These are phyloP conservation scores for Didymella glomerata DNA, from an alignment of 2,329 filamentous ascomycete species.

Conservation along the genomic window DNA sequence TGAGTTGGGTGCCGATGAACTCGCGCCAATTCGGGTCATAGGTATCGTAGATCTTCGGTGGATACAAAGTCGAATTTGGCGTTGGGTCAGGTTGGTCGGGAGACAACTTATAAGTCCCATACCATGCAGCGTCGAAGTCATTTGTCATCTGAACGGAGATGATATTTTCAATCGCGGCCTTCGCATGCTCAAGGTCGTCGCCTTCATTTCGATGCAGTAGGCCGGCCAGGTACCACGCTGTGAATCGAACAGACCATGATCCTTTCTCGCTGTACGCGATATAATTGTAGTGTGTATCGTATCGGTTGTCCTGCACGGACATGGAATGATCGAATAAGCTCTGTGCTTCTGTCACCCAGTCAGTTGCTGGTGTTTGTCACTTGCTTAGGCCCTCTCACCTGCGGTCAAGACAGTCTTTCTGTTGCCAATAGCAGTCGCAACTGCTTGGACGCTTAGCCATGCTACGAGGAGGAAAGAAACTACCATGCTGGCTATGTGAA, in stretches of 20 bases:
- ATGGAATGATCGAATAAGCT: conserved; percentile 30
- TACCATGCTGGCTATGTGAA: not conserved
- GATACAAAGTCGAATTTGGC: conserved; percentile 11
- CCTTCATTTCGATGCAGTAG: conserved; percentile 50
- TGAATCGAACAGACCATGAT: conserved; percentile 56
- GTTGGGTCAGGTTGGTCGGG: conserved; percentile 20
- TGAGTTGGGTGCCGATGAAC: conserved; percentile 49
- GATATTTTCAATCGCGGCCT: conserved; percentile 49
- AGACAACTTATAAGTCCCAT: conserved; percentile 20
- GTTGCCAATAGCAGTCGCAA: conserved; percentile 7
- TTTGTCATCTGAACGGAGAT: conserved; percentile 49
- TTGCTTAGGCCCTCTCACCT: not conserved
- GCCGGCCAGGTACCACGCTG: conserved; percentile 55
- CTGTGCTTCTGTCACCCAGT: conserved; percentile 19
- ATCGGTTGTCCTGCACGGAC: conserved; percentile 47
- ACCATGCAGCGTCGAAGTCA: conserved; percentile 48
- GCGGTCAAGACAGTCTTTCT: conserved; percentile 3
- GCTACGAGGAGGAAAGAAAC: not conserved
- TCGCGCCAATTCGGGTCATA: conserved; percentile 50
- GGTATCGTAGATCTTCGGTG: conserved; percentile 18
- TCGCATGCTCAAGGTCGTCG: conserved; percentile 49
- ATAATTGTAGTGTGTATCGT: conserved; percentile 55
- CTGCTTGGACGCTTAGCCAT: conserved; percentile 1
- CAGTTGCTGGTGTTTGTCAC: not conserved
- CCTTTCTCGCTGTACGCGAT: conserved; percentile 56